Evolutionary conservation across 78 protist genomes (phyloP).

Genomic region (Diacronema lutheri): DNA sequence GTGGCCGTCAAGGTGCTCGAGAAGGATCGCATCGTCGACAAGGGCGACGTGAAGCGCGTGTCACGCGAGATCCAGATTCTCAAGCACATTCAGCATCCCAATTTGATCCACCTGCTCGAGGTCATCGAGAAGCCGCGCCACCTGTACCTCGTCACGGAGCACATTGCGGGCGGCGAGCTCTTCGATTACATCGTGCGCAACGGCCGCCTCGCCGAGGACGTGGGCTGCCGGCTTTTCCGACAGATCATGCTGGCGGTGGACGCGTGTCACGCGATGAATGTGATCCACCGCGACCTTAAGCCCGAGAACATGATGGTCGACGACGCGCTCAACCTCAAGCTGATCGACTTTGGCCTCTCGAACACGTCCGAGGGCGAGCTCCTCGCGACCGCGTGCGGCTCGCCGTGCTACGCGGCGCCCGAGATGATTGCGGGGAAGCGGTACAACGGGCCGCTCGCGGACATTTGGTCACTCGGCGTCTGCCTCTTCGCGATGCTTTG

Average conservation of each 20-base stretch:
- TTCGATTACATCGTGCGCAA: constrained; percentile 20
- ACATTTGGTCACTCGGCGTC: constrained; percentile 65
- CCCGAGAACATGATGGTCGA: constrained; percentile 43
- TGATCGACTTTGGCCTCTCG: constrained; percentile 44
- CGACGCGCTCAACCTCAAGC: not conserved
- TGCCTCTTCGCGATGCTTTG: constrained; percentile 45
- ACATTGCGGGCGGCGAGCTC: constrained; percentile 25
- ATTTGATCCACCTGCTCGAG: not conserved
- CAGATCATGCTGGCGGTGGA: constrained; percentile 29
- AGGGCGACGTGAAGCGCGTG: constrained; percentile 33
- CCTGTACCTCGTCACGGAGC: not conserved
- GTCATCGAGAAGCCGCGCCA: not conserved
- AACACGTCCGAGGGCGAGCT: not conserved
- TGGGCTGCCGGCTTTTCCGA: constrained; percentile 27
- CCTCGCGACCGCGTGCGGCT: constrained; percentile 63
- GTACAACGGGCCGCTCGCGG: constrained; percentile 41
- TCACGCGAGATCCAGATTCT: constrained; percentile 60
- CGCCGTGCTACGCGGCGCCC: constrained; percentile 68
- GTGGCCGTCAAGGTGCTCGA: constrained; percentile 71
- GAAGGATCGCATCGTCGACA: constrained; percentile 54
- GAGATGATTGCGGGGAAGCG: constrained; percentile 56
- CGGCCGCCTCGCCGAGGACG: constrained; percentile 10
- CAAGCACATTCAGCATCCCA: constrained; percentile 53
- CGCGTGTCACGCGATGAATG: constrained; percentile 8
- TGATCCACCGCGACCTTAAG: too few relatives aligned